Evolutionary conservation across 768 basidiomycete species (phyloP), one percentile per base, ranked within the genome.

Genomic region (Hebeloma cylindrosporum): DNA sequence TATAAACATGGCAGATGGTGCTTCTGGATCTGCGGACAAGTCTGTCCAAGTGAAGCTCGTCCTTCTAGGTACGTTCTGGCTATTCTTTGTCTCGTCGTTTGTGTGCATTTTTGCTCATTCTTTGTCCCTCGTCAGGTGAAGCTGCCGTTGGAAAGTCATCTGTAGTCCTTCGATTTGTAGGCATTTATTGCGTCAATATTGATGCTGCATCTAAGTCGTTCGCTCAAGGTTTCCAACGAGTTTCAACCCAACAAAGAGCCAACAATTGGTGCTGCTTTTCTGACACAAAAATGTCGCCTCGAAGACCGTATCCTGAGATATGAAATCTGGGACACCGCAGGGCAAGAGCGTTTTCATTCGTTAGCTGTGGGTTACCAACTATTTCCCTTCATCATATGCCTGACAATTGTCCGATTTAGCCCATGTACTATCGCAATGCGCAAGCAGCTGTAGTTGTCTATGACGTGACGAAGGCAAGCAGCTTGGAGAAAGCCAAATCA

Each of bases 171-270:
- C 85, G 95, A 66, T 99, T 99, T 67, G 93, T 96, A 65, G 56
- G 88, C 53, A 26, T 33, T 40, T 35, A 27, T 31, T 38, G 23
- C 11, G n/a, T n/a, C n/a, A n/a, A n/a, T 22, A 10, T 39, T 39
- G 25, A 37, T 16, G 20, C 14, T 38, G 18, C 9, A 28, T 33
- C 26, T 21, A 25, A 29, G 21, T 29, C 33, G 56, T 20, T 44
- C 25, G 29, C 39, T 47, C 29, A 45, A 93, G 90, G 90, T 93
- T 41, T 88, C 88, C 63, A 93, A 98, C 71, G 95, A 99, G 66
- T 99, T 98, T 67, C 94, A 97, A 68, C 83, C 91, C 49, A 97
- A 98, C 79, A 98, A 97, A 67, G 93, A 96, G 60, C 95, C 95
- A 7, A 99, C 95, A 18, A 98, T 99, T 59, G 95, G 94, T 26